Evolutionary conservation across 1,139 yeast species (phyloP).

Genomic region (Kazachstania sp.): DNA sequence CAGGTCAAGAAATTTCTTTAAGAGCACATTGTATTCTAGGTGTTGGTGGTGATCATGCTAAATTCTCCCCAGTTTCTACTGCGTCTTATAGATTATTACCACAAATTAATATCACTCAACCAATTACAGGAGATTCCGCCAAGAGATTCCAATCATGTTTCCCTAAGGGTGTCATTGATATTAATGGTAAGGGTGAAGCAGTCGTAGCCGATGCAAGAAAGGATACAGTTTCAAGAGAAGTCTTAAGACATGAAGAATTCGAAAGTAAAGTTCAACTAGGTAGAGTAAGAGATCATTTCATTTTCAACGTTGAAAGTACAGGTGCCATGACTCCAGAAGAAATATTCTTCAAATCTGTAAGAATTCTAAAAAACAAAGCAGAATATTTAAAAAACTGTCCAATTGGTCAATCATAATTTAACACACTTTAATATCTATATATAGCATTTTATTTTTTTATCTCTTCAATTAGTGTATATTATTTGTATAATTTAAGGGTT

Average conservation of each 20-base stretch:
- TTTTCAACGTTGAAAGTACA: slow-evolving; percentile 86
- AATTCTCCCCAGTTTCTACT: slow-evolving; percentile 93
- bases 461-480: slow-evolving; percentile 4
- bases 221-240: slow-evolving; percentile 96
- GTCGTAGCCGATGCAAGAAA: slow-evolving; percentile 78
- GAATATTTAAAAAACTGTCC: slow-evolving; percentile 73
- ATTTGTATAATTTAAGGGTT: slow-evolving; percentile 2
- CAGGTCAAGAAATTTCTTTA: slow-evolving; percentile 91
- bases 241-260: slow-evolving; percentile 85
- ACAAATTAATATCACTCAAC: slow-evolving; percentile 66
- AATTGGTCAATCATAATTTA: slow-evolving; percentile 43
- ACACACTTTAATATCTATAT: neutral
- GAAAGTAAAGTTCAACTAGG: slow-evolving; percentile 84
- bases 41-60: slow-evolving; percentile 91
- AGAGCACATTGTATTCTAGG: slow-evolving; percentile 90
- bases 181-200: slow-evolving; percentile 63
- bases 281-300: slow-evolving; percentile 83
- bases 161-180: slow-evolving; percentile 85
- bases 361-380: slow-evolving; percentile 79
- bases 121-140: slow-evolving; percentile 73
- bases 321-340: slow-evolving; percentile 98
- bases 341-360: slow-evolving; percentile 81
- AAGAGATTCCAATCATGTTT: slow-evolving; percentile 77
- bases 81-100: slow-evolving; percentile 96
- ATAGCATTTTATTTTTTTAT: slow-evolving; percentile 3